Evolutionary conservation across 129 eudicot genomes (phyloP), one percentile per base, ranked within the genome.

Genomic region (Centrapalus pauciflorus): DNA sequence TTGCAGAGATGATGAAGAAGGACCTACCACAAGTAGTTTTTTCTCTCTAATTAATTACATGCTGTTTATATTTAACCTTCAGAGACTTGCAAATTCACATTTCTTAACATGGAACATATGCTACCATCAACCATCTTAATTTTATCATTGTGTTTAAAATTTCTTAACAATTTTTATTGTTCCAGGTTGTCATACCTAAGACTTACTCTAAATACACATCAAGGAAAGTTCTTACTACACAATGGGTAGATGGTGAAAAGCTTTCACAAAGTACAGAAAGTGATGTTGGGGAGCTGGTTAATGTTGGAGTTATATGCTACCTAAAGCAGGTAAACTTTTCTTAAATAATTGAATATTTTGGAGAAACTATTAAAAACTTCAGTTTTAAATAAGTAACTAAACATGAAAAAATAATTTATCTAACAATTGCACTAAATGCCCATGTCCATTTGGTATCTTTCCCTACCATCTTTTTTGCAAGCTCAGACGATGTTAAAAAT

Each of bases 281-380:
- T 89, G 99, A 94, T 80, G 99, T 94, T 46, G 99, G 99, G 59
- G 97, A 86, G 67, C 86, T 94, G 69, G 99, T 94, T 7, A 94
- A 94, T 80, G 99, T 94, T 84, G 99, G 99, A 71, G 99, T 94
- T 32, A 94, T 94, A 84, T 94, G 99, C 86, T 94, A 94, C 87
- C 87, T 94, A 20, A 94, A 94, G 90, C 99, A 94, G 99, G 99
- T 94, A 73, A 63, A 45, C 0, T 48, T 25, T 65, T 32, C 7
- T 11, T 23, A 30, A 56, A 43, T n/a, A 25, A n/a, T 8, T 17
- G 14, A 57, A 41, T 55, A 27, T 3, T 41, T 41, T 69, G 8
- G 23, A 13, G 49, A 28, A 56, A 7, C 6, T 43, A 43, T 58
- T 26, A 61, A 12, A 13, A 27, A 56, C 14, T 57, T 30, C 2